Conservation (phyloP, 2,329 filamentous ascomycete species). For the Paecilomyces formosus region DNA sequence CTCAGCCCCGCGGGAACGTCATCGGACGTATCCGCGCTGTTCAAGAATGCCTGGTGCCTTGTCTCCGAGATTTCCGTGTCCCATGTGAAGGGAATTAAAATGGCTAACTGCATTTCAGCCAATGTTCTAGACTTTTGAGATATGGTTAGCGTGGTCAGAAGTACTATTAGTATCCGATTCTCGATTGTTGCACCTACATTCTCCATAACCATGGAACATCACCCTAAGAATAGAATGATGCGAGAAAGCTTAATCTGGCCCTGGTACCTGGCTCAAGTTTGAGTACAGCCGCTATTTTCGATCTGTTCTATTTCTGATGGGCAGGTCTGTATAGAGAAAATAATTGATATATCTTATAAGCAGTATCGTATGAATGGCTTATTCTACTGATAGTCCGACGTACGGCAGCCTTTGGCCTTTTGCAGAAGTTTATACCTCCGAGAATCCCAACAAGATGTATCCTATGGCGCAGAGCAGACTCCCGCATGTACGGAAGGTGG, state of each 20-base stretch:
- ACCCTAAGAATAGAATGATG: not conserved
- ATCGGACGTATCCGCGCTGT: not conserved
- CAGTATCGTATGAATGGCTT: not conserved
- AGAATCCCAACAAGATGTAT: not conserved
- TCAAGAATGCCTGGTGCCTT: not conserved
- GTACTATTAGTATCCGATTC: not conserved
- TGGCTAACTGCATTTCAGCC: not conserved
- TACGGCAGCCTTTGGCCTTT: not conserved
- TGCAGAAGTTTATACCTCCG: not conserved
- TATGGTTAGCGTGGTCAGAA: not conserved
- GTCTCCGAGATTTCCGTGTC: not conserved
- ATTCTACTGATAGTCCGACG: not conserved
- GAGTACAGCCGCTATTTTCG: not conserved
- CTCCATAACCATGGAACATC: not conserved
- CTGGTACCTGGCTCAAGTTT: not conserved
- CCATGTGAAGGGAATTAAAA: not conserved
- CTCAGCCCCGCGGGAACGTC: not conserved
- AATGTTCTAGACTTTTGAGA: not conserved
- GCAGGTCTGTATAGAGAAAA: not conserved
- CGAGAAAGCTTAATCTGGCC: not conserved
- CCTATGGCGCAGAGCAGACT: conserved; percentile 14
- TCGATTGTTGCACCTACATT: not conserved
- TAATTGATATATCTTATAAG: not conserved
- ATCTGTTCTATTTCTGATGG: not conserved
- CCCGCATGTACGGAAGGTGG: conserved; percentile 19